Conservation (phyloP, 441 rosid genomes). For the Erysimum cheiri region DNA sequence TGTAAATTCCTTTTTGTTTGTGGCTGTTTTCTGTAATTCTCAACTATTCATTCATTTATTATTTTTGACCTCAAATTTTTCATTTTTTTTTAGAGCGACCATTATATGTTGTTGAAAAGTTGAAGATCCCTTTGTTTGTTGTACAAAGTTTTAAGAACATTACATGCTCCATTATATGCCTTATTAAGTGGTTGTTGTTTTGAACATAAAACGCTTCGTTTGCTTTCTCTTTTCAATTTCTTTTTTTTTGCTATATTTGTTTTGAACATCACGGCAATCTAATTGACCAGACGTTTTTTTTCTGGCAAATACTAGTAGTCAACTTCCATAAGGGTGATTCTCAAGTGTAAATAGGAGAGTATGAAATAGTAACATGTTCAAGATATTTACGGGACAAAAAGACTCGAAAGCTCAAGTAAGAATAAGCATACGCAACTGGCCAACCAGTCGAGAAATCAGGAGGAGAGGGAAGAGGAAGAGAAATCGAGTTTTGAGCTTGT, state of each 20-base stretch:
- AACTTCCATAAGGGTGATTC: neutral
- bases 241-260: too few species aligned
- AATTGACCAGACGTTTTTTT: too few species aligned
- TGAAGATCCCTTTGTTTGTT: conserved; percentile 25
- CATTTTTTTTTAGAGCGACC: conserved; percentile 6
- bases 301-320: too few species aligned
- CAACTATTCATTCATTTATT: conserved; percentile 45
- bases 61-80: conserved; percentile 42
- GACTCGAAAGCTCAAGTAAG: too few species aligned
- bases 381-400: neutral
- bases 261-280: too few species aligned
- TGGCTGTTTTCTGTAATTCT: conserved; percentile 32
- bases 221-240: conserved; percentile 1
- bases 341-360: neutral
- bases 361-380: neutral
- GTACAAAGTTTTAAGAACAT: conserved; percentile 37
- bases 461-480: neutral
- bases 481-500: neutral
- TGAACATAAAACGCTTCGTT: neutral
- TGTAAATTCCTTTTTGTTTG: conserved; percentile 43
- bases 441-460: neutral
- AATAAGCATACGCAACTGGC: neutral
- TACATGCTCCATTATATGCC: conserved; percentile 6
- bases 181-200: conserved; percentile 9
- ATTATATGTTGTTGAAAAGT: conserved; percentile 35